Evolutionary conservation across 345 rosid genomes (phyloP).

Genomic region (Laguncularia racemosa): DNA sequence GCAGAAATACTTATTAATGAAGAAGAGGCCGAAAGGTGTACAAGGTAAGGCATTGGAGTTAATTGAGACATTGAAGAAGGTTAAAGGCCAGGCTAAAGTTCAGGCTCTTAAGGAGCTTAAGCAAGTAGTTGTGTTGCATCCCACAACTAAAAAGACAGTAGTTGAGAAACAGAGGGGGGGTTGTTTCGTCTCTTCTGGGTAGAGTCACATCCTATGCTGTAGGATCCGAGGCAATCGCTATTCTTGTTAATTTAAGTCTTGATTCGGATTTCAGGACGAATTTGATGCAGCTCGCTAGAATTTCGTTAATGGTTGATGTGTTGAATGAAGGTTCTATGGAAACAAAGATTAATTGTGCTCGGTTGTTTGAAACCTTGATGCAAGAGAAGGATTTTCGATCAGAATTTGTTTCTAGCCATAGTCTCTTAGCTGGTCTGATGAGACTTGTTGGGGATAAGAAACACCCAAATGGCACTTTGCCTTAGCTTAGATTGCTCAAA

Average conservation of each 20-base stretch:
- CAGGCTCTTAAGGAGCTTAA: constrained; percentile 19
- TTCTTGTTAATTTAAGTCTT: constrained; percentile 11
- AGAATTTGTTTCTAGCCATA: constrained; percentile 17
- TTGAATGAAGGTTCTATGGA: constrained; percentile 18
- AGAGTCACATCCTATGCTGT: constrained; percentile 19
- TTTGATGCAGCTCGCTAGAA: constrained; percentile 18
- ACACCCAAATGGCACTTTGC: constrained; percentile 11
- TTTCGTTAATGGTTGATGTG: constrained; percentile 17
- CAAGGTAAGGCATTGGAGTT: constrained; percentile 16
- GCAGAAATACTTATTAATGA: constrained; percentile 16
- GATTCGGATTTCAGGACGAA: constrained; percentile 11
- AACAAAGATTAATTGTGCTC: constrained; percentile 20
- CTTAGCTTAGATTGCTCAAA: constrained; percentile 14
- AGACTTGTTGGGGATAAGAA: constrained; percentile 18
- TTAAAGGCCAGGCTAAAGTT: constrained; percentile 17
- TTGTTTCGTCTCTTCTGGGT: constrained; percentile 12
- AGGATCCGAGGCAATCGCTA: constrained; percentile 16
- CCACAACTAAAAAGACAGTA: constrained; percentile 12
- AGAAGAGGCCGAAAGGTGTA: constrained; percentile 18
- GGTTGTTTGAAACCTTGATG: constrained; percentile 13
- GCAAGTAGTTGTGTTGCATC: constrained; percentile 13
- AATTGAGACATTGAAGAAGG: constrained; percentile 18
- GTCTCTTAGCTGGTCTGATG: constrained; percentile 17
- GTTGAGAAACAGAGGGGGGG: constrained; percentile 11
- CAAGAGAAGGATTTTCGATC: constrained; percentile 21